Evolutionary conservation across 306 rosid species (phyloP), one percentile per base, ranked within the genome.

Genomic region (Vachellia pachyceras): DNA sequence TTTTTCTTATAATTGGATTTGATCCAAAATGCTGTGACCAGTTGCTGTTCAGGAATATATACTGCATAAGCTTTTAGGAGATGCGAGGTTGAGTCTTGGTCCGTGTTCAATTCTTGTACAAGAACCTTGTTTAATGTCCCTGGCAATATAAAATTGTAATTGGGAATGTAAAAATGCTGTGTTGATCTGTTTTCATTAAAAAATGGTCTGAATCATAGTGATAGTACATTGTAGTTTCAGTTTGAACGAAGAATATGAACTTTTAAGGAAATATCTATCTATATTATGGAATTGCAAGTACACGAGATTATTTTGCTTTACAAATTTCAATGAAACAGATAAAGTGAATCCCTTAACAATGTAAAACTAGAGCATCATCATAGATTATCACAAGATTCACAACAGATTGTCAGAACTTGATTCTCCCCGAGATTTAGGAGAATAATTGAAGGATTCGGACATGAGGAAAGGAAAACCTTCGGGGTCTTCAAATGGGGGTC

Each of bases 401-500:
- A 64, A 69, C 79, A 86, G 84, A 74, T 83, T 80, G 57, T 84
- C 88, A 74, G 90, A 84, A 84, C 83, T 77, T 18, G 91, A 81
- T 78, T 88, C 94, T 47, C 86, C 92, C 49, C 94, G 91, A 58
- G 75, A 69, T 83, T 90, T 95, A 39, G 88, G 84, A 77, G 82
- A 75, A 85, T 89, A 93, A 68, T 85, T 91, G 80, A 90, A 86
- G 23, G 98, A 87, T 75, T 86, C 93, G 0, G 95, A 82, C 84
- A 89, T 83, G 40, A 93, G 93, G 78, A 93, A 93, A 2, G 97
- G 88, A 89, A 92, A 87, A 86, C 84, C 87, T 78, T 92, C 98
- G 1, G 95, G 58, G 47, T 96, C 97, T 70, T 96, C 98, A 66
- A 89, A 96, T 8, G 94, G 86, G 29, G 94, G 92, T 82, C 96